Base-by-base conservation (phyloP, 768 basidiomycete species). In the Serendipita sp. region DNA sequence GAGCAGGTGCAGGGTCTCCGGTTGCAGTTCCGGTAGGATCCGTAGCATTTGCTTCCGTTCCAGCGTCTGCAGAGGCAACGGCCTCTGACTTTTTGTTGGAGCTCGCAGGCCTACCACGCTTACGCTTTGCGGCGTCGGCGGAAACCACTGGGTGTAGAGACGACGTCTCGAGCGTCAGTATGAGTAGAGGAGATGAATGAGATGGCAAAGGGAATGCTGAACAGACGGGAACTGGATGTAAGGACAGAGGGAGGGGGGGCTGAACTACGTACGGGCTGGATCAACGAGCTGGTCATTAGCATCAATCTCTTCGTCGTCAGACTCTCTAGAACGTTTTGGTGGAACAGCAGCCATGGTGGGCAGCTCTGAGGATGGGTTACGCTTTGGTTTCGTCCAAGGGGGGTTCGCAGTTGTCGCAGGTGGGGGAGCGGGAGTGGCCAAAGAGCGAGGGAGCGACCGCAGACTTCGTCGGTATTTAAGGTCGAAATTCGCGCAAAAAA, bases 1-100 rank as follows among this genome's bases (percentile, higher is more conserved):
- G 77, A 62, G 69, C 71, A 22, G 74, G 68, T 64, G 73, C 69
- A n/a, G 24, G 24, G 33, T 34, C 53, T 30, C 26, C 33, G 33
- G 53, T n/a, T n/a, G 31, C 0, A 33, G 33, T 13, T 22, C 5
- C 53, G 2, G 24, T 26, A n/a, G 26, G 26, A 31, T 28, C 33
- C 3, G 17, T 11, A n/a, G 26, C 17, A 28, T 4, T 31, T n/a
- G 17, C n/a, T 13, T 34, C 53, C 17, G 11, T 58, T n/a, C 13
- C 33, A 11, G 33, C 17, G 4, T n/a, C 53, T n/a, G 11, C 24
- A n/a, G 26, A 22, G 31, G 17, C 13, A 24, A 3, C 53, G 31
- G 24, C 53, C 17, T 58, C 53, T 34, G 24, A 3, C 30, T 58
- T 58, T 31, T 58, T 58, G 24, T 11, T 13, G 13, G 53, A 24